phyloP scores from a whole-genome alignment of 345 rosid species.

The Noccaea caerulescens region DNA sequence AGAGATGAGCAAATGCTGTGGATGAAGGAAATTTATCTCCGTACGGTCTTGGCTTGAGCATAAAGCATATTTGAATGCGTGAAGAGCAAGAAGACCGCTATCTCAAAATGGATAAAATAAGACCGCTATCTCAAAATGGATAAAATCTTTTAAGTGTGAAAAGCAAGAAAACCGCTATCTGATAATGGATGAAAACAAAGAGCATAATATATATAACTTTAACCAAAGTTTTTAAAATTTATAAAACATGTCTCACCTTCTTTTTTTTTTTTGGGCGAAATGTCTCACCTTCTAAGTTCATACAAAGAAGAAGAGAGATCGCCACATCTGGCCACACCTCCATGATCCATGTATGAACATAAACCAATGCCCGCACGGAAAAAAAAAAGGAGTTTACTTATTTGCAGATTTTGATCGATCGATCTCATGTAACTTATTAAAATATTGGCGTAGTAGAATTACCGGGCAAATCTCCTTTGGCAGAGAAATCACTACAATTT shows the following conservation, averaged over 20 bases:
- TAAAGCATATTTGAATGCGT: background rate
- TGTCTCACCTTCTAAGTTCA: too few relatives aligned
- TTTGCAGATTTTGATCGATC: background rate
- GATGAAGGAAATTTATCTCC: conserved; percentile 5
- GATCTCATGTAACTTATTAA: conserved; percentile 6
- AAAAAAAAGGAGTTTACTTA: background rate
- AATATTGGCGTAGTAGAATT: conserved; percentile 34
- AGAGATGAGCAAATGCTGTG: conserved; percentile 8
- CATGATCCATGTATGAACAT: background rate
- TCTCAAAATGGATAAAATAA: conserved; percentile 5
- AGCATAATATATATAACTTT: background rate
- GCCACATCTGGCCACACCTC: too few relatives aligned
- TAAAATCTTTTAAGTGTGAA: background rate
- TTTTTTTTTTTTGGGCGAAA: too few relatives aligned
- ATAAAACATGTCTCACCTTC: background rate
- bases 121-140: background rate
- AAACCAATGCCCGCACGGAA: background rate
- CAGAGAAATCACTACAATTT: conserved; percentile 39
- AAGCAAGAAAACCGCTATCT: conserved; percentile 2
- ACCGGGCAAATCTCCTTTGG: conserved; percentile 52
- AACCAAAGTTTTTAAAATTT: background rate
- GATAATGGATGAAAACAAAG: conserved; percentile 2
- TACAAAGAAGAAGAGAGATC: too few relatives aligned
- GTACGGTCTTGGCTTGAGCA: background rate
- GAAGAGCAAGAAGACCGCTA: conserved; percentile 12